Base-by-base conservation (phyloP, 768 basidiomycete species). In the Tricholoma sp. region DNA sequence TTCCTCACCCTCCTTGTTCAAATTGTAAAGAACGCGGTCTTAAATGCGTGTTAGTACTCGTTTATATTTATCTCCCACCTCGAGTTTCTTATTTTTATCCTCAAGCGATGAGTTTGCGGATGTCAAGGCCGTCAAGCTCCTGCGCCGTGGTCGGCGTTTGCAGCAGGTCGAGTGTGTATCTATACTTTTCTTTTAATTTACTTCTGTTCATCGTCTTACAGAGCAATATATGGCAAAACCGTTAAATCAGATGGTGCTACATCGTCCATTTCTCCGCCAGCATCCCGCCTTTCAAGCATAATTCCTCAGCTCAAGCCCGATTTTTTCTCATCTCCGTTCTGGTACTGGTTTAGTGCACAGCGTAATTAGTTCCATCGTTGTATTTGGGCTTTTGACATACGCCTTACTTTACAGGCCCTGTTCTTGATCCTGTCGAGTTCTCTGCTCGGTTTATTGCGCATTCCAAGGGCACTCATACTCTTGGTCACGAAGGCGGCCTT, bases 11-110 rank as follows among this genome's bases (percentile, higher is more conserved):
- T 1, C 79, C 83, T 8, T 97, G 94, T 70, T 89, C 91, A 7
- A 96, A 96, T 68, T 97, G 94, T 72, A 84, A 78, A 63, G 91
- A 95, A 69, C 87, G 94, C 44, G 86, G 85, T 20, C 80, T 94
- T 36, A 91, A 91, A 80, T 96, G 94, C 89, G 88, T 96, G 92
- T 94, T 77, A 63, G 92, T 82, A 15, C 12, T 41, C n/a, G 41
- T 39, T 56, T 57, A 39, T 47, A 18, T 37, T 24, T 6, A 6
- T 50, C 49, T 28, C 45, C 42, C n/a, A 36, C 55, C 42, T n/a
- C 34, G 29, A 49, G 28, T 39, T 42, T 53, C 55, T 51, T 50
- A 18, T 51, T 39, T 58, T 56, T 37, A 48, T 36, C 32, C 29
- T 62, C 13, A 69, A 96, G 93, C 20, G 94, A 96, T 68, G 94